A percentile compares a stretch with the other conserved stretches of the same genome.
Conservation (phyloP, 148 eudicot genomes). For the Persicaria tinctoria region DNA sequence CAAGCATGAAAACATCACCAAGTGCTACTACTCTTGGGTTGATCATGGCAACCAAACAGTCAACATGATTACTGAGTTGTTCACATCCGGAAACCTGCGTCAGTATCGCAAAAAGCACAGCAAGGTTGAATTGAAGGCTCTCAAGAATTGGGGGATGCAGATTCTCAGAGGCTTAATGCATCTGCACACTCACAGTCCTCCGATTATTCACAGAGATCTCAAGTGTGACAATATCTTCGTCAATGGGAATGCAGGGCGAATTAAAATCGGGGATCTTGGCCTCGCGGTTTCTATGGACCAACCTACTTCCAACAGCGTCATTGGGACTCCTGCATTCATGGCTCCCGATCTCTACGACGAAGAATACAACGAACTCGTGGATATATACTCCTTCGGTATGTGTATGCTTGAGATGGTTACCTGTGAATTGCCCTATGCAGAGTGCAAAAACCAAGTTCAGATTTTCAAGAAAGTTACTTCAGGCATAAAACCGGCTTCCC, state of each 20-base stretch:
- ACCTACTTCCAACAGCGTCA: slow-evolving; percentile 16
- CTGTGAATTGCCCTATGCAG: slow-evolving; percentile 21
- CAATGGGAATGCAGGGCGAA: slow-evolving; percentile 27
- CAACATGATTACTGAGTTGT: slow-evolving; percentile 22
- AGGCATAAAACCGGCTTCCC: slow-evolving; percentile 53
- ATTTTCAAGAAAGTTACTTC: slow-evolving; percentile 18
- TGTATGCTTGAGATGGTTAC: slow-evolving; percentile 30
- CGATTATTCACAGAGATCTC: slow-evolving; percentile 29
- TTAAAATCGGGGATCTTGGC: slow-evolving; percentile 31
- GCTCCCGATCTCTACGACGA: slow-evolving; percentile 28
- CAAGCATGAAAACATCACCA: slow-evolving; percentile 25
- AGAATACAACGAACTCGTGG: slow-evolving; percentile 23
- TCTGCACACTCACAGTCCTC: slow-evolving; percentile 29
- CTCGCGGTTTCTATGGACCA: slow-evolving; percentile 23
- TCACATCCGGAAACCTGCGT: slow-evolving; percentile 18
- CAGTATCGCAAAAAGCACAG: slow-evolving; percentile 16
- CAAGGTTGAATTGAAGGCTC: slow-evolving; percentile 20
- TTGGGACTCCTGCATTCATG: slow-evolving; percentile 26
- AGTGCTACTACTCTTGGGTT: slow-evolving; percentile 21
- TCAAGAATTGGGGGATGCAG: slow-evolving; percentile 35
- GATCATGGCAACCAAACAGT: slow-evolving; percentile 17
- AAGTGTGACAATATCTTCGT: slow-evolving; percentile 35
- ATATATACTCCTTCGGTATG: slow-evolving; percentile 30
- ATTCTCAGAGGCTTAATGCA: slow-evolving; percentile 22
- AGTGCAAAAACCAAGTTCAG: slow-evolving; percentile 25